These are phyloP conservation scores for Cladophialophora bantiana DNA, from an alignment of 2,329 filamentous ascomycete genomes.

Conservation along the genomic window DNA sequence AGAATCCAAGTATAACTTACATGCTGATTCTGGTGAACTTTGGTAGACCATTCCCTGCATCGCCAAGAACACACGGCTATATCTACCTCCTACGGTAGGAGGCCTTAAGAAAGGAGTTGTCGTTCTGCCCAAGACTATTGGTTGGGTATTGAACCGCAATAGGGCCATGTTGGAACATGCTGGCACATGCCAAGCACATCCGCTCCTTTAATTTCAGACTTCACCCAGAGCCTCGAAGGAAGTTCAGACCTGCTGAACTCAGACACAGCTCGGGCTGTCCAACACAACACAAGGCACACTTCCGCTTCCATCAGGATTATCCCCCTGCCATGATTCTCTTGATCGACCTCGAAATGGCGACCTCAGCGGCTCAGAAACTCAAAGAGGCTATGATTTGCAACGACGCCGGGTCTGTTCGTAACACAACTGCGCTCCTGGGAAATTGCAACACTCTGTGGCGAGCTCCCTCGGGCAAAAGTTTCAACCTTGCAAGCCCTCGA, in stretches of 20 bases:
- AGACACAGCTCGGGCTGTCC: neutral
- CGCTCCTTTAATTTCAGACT: conserved; percentile 3
- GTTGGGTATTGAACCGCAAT: neutral
- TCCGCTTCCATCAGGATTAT: neutral
- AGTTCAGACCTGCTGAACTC: neutral
- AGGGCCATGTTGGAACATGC: neutral
- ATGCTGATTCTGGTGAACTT: neutral
- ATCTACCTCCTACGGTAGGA: neutral
- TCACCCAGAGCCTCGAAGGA: neutral
- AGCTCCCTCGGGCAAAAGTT: neutral
- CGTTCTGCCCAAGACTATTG: neutral
- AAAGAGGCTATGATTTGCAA: neutral
- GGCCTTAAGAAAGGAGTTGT: neutral
- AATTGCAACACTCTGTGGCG: neutral
- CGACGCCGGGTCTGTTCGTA: neutral
- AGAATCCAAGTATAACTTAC: neutral
- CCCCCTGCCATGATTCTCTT: neutral
- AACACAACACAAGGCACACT: neutral
- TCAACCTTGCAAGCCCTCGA: neutral
- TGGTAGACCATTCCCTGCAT: neutral
- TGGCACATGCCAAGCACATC: neutral
- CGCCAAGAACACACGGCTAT: neutral
- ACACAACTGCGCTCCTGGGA: neutral
- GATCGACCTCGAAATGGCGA: neutral
- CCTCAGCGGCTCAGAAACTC: neutral